Evolutionary conservation across 2,329 filamentous ascomycete genomes (phyloP).

Genomic region (Talaromyces sp.): DNA sequence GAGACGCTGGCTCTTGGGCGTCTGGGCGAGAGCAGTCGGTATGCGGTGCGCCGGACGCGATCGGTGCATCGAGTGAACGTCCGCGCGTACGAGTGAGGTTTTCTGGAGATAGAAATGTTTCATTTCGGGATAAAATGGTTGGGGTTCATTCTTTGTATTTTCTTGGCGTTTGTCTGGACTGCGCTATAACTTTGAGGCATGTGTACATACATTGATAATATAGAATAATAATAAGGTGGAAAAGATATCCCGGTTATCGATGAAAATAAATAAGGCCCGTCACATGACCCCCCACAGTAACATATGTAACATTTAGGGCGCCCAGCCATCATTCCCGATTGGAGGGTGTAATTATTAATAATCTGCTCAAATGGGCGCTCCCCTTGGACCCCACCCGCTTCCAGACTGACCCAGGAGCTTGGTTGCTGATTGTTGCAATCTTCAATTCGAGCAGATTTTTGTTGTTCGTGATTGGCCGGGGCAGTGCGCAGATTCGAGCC

Average conservation of each 20-base stretch:
- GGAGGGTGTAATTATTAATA: too few species aligned
- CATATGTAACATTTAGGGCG: too few species aligned
- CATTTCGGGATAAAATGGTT: neutral
- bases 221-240: too few species aligned
- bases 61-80: conserved; percentile 8
- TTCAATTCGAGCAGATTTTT: neutral
- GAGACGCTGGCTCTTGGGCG: conserved; percentile 35
- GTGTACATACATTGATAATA: too few species aligned
- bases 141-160: neutral
- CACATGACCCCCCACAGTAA: neutral
- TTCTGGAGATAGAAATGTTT: neutral
- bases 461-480: neutral
- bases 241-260: too few species aligned
- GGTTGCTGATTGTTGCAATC: neutral
- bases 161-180: neutral
- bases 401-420: neutral
- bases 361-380: conserved; percentile 11
- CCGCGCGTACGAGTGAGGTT: neutral
- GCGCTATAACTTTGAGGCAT: neutral
- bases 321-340: too few species aligned
- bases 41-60: conserved; percentile 17
- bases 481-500: neutral
- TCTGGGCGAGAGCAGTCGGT: conserved; percentile 29
- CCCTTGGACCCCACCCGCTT: neutral
- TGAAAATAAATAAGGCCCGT: neutral